Evolutionary conservation across 345 rosid species (phyloP).

Genomic region (Luvunga scandens): DNA sequence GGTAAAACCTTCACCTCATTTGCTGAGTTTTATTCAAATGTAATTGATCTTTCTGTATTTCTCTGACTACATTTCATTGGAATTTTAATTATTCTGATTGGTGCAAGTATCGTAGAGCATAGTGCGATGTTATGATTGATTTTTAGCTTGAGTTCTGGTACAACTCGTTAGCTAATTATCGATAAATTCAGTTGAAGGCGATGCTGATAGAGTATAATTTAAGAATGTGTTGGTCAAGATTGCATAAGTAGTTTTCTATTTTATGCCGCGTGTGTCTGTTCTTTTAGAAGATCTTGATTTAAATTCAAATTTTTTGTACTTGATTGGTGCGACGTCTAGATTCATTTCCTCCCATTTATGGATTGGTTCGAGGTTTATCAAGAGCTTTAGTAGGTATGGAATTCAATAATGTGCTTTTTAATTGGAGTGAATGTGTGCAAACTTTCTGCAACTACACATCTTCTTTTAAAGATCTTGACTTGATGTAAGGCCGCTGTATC

Average conservation of each 20-base stretch:
- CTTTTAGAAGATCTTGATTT: not conserved
- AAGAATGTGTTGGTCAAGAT: not conserved
- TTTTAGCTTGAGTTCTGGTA: constrained; percentile 1
- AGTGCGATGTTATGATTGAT: not conserved
- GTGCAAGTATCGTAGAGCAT: not conserved
- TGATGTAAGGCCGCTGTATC: not conserved
- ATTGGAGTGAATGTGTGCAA: not conserved
- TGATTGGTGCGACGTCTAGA: not conserved
- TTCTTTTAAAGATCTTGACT: not conserved
- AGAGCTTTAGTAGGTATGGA: not conserved
- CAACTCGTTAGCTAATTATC: not conserved
- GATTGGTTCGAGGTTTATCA: not conserved
- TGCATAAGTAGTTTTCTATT: not conserved
- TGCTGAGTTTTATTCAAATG: not conserved
- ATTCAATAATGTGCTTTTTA: constrained; percentile 1
- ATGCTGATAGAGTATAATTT: not conserved
- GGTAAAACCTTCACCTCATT: constrained; percentile 21
- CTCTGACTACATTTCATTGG: not conserved
- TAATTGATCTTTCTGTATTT: not conserved
- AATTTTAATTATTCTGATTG: not conserved
- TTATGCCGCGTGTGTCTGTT: not conserved
- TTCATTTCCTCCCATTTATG: not conserved
- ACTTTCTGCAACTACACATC: not conserved
- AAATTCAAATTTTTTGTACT: not conserved
- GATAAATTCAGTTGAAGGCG: not conserved